phyloP scores from a whole-genome alignment of 345 rosid genomes.

The Salix caprea region DNA sequence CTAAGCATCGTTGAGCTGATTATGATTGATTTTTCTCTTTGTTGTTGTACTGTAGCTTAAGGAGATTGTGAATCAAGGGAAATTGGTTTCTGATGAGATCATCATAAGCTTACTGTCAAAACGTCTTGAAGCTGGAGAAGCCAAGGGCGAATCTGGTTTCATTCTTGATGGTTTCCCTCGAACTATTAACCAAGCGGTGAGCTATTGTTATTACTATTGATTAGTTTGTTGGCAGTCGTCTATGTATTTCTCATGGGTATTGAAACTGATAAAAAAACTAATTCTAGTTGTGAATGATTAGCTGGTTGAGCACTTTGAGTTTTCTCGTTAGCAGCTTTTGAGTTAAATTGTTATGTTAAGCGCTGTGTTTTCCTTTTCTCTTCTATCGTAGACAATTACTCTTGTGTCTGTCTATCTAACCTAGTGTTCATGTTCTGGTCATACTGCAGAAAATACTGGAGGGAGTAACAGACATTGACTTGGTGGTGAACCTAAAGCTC shows the following conservation, averaged over 20 bases:
- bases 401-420: background rate
- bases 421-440: background rate
- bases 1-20: background rate
- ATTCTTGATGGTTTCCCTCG: conserved; percentile 98
- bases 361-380: background rate
- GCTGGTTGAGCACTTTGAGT: background rate
- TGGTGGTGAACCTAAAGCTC: conserved; percentile 85
- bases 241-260: background rate
- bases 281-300: background rate
- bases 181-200: conserved; percentile 88
- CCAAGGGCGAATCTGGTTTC: conserved; percentile 84
- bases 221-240: background rate
- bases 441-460: conserved; percentile 75
- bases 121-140: conserved; percentile 67
- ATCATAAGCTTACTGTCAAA: conserved; percentile 72
- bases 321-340: background rate
- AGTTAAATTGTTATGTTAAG: background rate
- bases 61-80: conserved; percentile 79
- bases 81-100: conserved; percentile 84
- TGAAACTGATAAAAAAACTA: background rate
- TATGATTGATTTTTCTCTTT: background rate
- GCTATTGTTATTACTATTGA: conserved; percentile 20
- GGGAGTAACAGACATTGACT: conserved; percentile 73
- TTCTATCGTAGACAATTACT: background rate
- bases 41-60: conserved; percentile 48